Evolutionary conservation across 768 basidiomycete species (phyloP).

Genomic region (Pisolithus sp.): DNA sequence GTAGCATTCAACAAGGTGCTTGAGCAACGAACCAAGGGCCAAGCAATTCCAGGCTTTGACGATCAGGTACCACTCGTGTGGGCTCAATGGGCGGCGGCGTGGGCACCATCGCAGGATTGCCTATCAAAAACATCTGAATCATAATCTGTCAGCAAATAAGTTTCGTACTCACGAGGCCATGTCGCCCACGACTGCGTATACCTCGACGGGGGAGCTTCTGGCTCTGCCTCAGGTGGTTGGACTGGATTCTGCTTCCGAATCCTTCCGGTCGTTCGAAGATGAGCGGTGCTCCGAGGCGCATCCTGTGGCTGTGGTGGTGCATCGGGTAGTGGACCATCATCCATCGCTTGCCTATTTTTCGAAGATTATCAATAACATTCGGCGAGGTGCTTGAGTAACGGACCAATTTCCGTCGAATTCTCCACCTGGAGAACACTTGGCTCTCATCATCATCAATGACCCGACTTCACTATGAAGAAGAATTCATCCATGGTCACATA

Average conservation of each 20-base stretch:
- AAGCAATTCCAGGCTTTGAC: conserved; percentile 61
- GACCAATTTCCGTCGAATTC: conserved; percentile 83
- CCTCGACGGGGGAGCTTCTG: conserved; percentile 33
- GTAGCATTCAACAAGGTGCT: no score
- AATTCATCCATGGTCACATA: background rate
- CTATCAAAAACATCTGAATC: conserved; percentile 29
- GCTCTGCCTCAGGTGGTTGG: conserved; percentile 29
- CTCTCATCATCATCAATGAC: conserved; percentile 57
- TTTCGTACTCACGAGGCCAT: conserved; percentile 54
- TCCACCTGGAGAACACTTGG: conserved; percentile 79
- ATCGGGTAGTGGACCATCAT: conserved; percentile 30
- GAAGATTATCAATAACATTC: conserved; percentile 1
- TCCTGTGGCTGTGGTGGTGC: conserved; percentile 37
- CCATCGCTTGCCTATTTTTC: conserved; percentile 38
- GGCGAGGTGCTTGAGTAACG: conserved; percentile 3
- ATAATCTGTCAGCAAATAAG: background rate
- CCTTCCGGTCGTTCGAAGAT: conserved; percentile 30
- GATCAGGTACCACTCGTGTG: conserved; percentile 53
- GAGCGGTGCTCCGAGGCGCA: conserved; percentile 58
- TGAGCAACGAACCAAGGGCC: conserved; percentile 47
- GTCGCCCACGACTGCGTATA: conserved; percentile 49
- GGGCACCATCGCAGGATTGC: conserved; percentile 49
- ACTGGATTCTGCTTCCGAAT: conserved; percentile 37
- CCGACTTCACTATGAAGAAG: conserved; percentile 59
- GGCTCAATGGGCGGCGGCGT: conserved; percentile 56